Conservation (phyloP, 2,329 filamentous ascomycete genomes). For the Pseudonectria foliicola region DNA sequence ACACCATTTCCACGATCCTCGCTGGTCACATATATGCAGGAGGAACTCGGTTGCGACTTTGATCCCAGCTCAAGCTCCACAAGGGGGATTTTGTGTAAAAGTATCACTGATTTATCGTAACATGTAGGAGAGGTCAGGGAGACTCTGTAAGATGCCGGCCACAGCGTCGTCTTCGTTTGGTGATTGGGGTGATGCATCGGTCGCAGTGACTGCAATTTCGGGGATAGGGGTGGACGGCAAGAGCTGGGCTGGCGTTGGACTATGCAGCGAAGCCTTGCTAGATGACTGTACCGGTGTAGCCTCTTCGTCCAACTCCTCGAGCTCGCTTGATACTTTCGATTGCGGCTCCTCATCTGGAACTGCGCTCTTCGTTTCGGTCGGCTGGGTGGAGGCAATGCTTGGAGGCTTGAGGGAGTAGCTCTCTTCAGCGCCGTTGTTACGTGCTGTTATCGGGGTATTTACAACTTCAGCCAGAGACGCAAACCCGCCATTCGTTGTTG, state of each 20-base stretch:
- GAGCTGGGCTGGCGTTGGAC: too few species aligned
- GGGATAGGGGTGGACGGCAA: too few species aligned
- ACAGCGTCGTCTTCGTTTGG: not conserved
- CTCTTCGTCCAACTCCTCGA: too few species aligned
- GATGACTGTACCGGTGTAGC: too few species aligned
- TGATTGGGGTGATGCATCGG: not conserved
- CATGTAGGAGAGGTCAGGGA: not conserved
- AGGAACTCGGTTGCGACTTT: too few species aligned
- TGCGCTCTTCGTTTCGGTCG: not conserved
- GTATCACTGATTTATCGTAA: too few species aligned
- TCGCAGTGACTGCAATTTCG: not conserved
- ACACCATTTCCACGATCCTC: too few species aligned
- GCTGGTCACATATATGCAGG: too few species aligned
- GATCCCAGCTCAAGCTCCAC: too few species aligned
- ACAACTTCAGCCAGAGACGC: slow-evolving; percentile 7
- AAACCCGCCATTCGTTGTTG: slow-evolving; percentile 10
- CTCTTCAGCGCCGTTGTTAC: not conserved
- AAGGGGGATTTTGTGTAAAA: too few species aligned
- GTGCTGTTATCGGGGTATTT: not conserved
- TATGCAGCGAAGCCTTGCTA: too few species aligned
- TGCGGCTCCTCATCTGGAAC: slow-evolving; percentile 1
- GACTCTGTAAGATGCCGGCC: not conserved
- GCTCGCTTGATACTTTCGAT: too few species aligned
- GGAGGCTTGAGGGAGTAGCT: not conserved
- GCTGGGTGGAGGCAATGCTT: not conserved